Evolutionary conservation across 768 basidiomycete species (phyloP).

Genomic region (Gautieria morchelliformis): DNA sequence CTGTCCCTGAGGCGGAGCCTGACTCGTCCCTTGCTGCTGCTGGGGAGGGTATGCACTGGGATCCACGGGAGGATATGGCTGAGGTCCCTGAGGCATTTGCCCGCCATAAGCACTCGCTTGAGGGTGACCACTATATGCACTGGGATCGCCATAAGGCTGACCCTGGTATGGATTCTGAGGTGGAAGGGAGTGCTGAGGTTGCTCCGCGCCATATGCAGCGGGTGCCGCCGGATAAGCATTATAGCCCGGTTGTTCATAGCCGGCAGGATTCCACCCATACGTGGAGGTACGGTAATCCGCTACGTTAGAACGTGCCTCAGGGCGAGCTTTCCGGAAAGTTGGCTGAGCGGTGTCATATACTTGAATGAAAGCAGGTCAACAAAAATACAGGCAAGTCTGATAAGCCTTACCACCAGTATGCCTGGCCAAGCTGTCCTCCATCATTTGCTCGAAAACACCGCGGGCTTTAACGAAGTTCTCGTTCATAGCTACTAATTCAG

Average conservation of each 20-base stretch:
- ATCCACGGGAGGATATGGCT: constrained; percentile 19
- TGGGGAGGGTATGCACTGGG: constrained; percentile 16
- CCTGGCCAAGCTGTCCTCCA: constrained; percentile 79
- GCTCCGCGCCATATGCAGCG: constrained; percentile 19
- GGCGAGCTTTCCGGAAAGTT: constrained; percentile 19
- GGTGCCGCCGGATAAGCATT: constrained; percentile 27
- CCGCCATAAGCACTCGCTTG: constrained; percentile 2
- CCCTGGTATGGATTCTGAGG: constrained; percentile 21
- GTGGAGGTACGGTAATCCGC: constrained; percentile 23
- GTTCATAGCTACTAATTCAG: constrained; percentile 91
- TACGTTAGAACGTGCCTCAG: constrained; percentile 23
- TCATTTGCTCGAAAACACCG: constrained; percentile 86
- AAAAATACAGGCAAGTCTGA: background rate
- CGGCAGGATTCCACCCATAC: constrained; percentile 43
- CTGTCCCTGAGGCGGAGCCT: constrained; percentile 12
- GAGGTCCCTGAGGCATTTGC: constrained; percentile 10
- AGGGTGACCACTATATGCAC: background rate
- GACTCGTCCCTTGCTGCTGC: constrained; percentile 6
- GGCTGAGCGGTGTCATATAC: constrained; percentile 43
- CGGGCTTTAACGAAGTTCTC: constrained; percentile 86
- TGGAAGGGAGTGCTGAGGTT: constrained; percentile 19
- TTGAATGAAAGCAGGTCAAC: constrained; percentile 13
- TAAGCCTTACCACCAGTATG: constrained; percentile 48
- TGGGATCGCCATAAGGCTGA: constrained; percentile 11
- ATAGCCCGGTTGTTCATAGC: constrained; percentile 36